Evolutionary conservation across 306 rosid genomes (phyloP).

Genomic region (Vigna reflexopilosa): DNA sequence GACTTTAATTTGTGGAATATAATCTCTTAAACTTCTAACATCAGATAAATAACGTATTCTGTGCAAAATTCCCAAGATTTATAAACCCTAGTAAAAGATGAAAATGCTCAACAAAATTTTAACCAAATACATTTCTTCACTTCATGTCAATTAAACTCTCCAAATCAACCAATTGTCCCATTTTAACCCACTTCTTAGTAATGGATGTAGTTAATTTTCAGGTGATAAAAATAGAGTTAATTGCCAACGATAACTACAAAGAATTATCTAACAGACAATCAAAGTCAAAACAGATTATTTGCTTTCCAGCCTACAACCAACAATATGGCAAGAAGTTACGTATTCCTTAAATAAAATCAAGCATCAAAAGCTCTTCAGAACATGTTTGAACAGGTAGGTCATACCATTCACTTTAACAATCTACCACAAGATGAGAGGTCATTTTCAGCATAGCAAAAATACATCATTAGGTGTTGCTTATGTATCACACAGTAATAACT

Average conservation of each 20-base stretch:
- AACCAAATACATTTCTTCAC: neutral
- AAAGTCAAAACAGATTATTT: conserved; percentile 28
- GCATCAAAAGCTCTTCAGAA: conserved; percentile 18
- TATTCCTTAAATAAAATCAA: conserved; percentile 1
- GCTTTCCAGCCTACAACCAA: conserved; percentile 13
- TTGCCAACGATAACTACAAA: neutral
- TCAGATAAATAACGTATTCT: neutral
- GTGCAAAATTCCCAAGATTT: neutral
- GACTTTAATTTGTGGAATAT: conserved; percentile 3
- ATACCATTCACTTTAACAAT: neutral
- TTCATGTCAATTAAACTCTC: neutral
- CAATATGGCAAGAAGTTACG: neutral
- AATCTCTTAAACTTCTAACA: neutral
- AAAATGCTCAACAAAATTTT: conserved; percentile 7
- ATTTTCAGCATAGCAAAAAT: neutral
- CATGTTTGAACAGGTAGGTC: conserved; percentile 12
- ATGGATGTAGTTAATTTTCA: neutral
- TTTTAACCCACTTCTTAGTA: neutral
- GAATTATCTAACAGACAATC: neutral
- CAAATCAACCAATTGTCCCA: neutral
- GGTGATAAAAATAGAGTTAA: neutral
- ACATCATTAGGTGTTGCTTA: neutral
- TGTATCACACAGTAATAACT: neutral
- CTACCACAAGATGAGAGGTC: neutral
- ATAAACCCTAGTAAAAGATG: neutral